Conservation (phyloP, 352 stramenopile genomes). For the Globisporangium orthogonon region DNA sequence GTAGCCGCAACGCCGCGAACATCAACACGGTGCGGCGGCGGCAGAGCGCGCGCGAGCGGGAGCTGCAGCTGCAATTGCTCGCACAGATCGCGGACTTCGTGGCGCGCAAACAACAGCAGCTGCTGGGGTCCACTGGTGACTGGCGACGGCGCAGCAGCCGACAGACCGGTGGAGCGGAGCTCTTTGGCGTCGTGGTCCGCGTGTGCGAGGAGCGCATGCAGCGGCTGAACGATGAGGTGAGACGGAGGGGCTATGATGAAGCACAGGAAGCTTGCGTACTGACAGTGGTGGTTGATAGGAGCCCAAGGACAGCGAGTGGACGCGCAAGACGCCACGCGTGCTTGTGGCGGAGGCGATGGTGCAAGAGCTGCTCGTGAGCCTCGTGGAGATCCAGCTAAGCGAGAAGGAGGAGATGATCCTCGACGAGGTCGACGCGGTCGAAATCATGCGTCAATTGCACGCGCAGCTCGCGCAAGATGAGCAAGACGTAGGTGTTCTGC, state of each 20-base stretch:
- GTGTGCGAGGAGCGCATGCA: conserved; percentile 54
- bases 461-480: conserved; percentile 41
- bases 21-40: conserved; percentile 13
- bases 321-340: conserved; percentile 19
- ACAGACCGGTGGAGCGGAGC: conserved; percentile 7
- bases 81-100: conserved; percentile 48
- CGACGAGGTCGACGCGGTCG: conserved; percentile 51
- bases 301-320: conserved; percentile 12
- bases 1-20: conserved; percentile 15
- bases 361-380: conserved; percentile 53
- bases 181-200: conserved; percentile 41
- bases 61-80: conserved; percentile 39
- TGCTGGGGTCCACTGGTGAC: conserved; percentile 13
- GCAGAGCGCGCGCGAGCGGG: conserved; percentile 14
- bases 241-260: background rate
- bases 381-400: conserved; percentile 41
- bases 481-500: conserved; percentile 17
- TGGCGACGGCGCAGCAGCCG: conserved; percentile 7
- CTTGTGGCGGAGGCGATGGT: conserved; percentile 61
- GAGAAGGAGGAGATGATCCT: conserved; percentile 51
- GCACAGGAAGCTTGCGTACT: no score
- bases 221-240: conserved; percentile 16
- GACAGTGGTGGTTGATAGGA: background rate
- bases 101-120: conserved; percentile 35
- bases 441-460: conserved; percentile 44